These are phyloP conservation scores for Magnusiomyces sp. DNA, from an alignment of 1,139 yeast genomes.

Conservation along the genomic window DNA sequence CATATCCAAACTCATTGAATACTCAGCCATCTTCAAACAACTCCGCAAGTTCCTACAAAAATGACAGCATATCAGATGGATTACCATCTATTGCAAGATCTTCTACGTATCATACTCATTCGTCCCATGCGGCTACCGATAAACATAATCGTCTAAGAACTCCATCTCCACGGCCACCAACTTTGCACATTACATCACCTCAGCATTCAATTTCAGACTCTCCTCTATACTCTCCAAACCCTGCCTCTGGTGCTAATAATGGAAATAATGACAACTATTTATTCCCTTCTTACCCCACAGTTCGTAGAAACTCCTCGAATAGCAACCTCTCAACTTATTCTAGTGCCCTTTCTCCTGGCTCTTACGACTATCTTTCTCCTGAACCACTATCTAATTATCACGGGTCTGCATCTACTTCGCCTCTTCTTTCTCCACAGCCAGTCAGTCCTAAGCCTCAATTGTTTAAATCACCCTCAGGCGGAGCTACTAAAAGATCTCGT, in stretches of 20 bases:
- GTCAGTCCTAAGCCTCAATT: not conserved
- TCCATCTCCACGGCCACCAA: not conserved
- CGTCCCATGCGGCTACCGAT: not conserved
- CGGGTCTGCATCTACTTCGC: not conserved
- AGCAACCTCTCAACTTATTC: not conserved
- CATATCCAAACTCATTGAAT: not conserved
- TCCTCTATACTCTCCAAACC: not conserved
- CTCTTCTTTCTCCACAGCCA: not conserved
- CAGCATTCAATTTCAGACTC: not conserved
- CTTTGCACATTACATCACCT: not conserved
- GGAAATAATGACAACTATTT: not conserved
- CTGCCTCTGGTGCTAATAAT: not conserved
- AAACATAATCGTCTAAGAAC: not conserved
- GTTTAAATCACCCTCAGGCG: not conserved
- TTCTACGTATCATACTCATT: not conserved
- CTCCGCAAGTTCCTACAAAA: not conserved
- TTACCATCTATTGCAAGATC: not conserved
- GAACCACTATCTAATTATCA: not conserved
- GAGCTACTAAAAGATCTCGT: conserved; percentile 21
- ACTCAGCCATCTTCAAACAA: not conserved
- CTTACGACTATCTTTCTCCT: not conserved
- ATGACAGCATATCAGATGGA: not conserved
- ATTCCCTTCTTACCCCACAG: not conserved
- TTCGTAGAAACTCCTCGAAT: not conserved
- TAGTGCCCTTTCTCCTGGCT: not conserved